Evolutionary conservation across 179 eudicot species (phyloP), one percentile per base, ranked within the genome.

Genomic region (Nepenthes alata): DNA sequence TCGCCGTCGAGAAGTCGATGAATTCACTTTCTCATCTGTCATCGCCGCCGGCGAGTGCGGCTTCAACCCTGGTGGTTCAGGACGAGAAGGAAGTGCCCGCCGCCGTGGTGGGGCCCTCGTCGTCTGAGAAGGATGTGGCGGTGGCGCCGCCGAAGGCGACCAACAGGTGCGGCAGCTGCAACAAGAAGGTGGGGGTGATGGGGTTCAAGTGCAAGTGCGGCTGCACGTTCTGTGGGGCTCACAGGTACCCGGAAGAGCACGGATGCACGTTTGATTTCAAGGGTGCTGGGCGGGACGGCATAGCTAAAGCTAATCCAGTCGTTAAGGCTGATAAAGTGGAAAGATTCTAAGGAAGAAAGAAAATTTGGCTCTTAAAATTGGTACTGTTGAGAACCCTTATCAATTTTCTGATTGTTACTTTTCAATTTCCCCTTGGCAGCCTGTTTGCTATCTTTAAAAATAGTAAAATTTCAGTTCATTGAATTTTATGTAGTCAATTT

Each of bases 141-240:
- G 58, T 35, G 51, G 47, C 44, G 58, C 47, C 3, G 54, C 53
- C 37, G 61, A 65, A 47, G 47, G 50, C 12, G 61, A 6, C 82
- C 2, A 58, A 72, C 34, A 61, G 82, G 62, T 85, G 91, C 59
- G 11, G 50, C 58, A 58, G 74, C 36, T 85, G 85, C 47, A 68
- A 62, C n/a, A 81, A 78, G 71, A 72, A 73, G 75, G 85, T 85
- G 1, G 87, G 90, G 12, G 16, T 85, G 15, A n/a, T 70, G 54
- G 90, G 87, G 10, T 85, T 85, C 60, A 69, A 57, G 72, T 85
- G 87, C 65, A 58, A 73, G 63, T 85, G 91, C 34, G 85, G 83
- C 36, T 57, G 37, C 11, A 67, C 71, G 52, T 83, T 74, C 48
- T 85, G 85, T 39, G 82, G 82, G 53, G 35, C 64, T 47, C 87